These are phyloP conservation scores for Cladosporium phlei DNA, from an alignment of 2,329 filamentous ascomycete species.

Conservation along the genomic window DNA sequence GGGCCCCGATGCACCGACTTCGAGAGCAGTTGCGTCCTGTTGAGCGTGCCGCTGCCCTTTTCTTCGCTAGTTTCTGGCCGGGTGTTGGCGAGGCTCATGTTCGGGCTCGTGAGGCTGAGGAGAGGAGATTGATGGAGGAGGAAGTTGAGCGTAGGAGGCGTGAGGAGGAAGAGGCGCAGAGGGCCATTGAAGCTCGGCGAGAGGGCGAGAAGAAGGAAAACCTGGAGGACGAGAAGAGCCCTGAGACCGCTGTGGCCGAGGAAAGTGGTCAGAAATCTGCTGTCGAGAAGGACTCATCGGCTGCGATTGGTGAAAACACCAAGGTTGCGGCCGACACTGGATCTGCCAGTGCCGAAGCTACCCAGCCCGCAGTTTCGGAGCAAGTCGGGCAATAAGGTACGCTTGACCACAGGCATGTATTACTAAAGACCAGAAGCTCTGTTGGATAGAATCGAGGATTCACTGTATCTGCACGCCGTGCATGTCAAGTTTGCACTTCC, in stretches of 20 bases:
- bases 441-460: too few relatives aligned
- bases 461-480: too few relatives aligned
- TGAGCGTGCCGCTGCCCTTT: conserved; percentile 57
- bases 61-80: conserved; percentile 58
- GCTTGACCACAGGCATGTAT: too few relatives aligned
- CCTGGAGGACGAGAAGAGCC: too few relatives aligned
- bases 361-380: too few relatives aligned
- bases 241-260: background rate
- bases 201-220: conserved; percentile 4
- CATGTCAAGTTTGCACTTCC: too few relatives aligned
- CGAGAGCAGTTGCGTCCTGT: conserved; percentile 39
- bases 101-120: conserved; percentile 45
- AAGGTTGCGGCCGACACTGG: background rate
- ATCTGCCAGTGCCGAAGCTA: too few relatives aligned
- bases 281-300: background rate
- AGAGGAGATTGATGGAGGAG: conserved; percentile 25
- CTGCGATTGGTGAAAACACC: background rate
- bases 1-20: conserved; percentile 20
- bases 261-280: background rate
- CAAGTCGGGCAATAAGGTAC: too few relatives aligned
- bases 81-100: conserved; percentile 60
- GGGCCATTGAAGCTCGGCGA: conserved; percentile 4
- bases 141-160: conserved; percentile 24
- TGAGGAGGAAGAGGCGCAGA: conserved; percentile 25
- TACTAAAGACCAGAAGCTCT: too few relatives aligned